Percentiles rank a stretch among this genome's conserved stretches.
Evolutionary conservation across 768 basidiomycete genomes (phyloP).

Genomic region (Lentinus brumalis): DNA sequence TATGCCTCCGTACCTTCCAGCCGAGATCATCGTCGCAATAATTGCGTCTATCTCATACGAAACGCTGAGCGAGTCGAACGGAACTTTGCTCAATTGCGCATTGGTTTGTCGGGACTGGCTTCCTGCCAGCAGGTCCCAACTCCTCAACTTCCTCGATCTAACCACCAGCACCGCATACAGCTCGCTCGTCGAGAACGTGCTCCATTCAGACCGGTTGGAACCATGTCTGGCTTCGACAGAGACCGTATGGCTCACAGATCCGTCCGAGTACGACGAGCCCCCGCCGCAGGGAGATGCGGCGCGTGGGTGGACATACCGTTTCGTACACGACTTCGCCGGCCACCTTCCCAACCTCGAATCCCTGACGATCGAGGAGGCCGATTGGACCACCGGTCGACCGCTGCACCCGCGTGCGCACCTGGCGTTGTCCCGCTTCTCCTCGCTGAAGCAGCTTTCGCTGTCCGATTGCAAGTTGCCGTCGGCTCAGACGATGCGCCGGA

Average conservation of each 20-base stretch:
- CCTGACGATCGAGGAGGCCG: background rate
- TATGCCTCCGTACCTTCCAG: background rate
- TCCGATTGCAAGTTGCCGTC: too few relatives aligned
- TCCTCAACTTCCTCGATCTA: background rate
- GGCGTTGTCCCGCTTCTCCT: too few relatives aligned
- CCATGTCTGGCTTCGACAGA: background rate
- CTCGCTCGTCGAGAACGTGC: background rate
- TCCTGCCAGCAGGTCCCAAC: background rate
- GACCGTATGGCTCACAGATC: background rate
- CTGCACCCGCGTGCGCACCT: background rate
- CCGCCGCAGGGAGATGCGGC: background rate
- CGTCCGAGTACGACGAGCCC: background rate
- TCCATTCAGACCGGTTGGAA: background rate
- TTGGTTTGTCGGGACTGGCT: background rate
- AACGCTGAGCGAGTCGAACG: background rate
- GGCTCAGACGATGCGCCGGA: too few relatives aligned
- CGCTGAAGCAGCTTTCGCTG: too few relatives aligned
- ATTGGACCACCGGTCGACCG: background rate
- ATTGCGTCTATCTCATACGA: background rate
- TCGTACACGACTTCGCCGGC: background rate
- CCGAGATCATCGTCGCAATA: background rate
- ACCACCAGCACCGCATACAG: background rate
- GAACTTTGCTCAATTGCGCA: background rate
- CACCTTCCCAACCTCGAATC: background rate
- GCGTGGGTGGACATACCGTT: background rate